Conservation (phyloP, 2,329 filamentous ascomycete species). For the Paecilomyces sp. region DNA sequence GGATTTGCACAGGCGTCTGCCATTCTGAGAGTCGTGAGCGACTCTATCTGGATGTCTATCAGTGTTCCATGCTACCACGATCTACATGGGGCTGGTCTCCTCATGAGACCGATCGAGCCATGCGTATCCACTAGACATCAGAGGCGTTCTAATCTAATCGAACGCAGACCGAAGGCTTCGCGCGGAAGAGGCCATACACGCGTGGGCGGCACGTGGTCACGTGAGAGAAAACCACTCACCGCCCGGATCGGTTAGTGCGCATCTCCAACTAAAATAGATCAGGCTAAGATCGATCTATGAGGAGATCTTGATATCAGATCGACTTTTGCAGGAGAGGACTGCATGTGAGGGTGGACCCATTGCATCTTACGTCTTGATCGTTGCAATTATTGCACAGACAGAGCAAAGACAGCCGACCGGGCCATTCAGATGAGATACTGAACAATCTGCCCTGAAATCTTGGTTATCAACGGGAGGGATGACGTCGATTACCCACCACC, state of each 20-base stretch:
- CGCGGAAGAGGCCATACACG: neutral
- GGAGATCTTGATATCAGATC: too few species aligned
- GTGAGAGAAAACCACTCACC: neutral
- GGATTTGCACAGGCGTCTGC: conserved; percentile 56
- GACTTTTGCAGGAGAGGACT: too few species aligned
- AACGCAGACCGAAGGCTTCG: neutral
- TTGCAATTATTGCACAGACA: neutral
- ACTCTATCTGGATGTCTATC: neutral
- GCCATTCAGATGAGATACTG: neutral
- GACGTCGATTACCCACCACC: neutral
- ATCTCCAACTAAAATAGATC: too few species aligned
- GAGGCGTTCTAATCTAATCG: neutral
- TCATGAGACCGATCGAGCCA: neutral
- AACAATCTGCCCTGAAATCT: neutral
- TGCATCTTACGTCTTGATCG: neutral
- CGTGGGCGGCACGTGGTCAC: neutral
- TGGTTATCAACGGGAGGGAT: neutral
- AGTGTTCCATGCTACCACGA: neutral
- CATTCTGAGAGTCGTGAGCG: conserved; percentile 13
- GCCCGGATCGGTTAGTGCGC: neutral
- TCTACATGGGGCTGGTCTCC: neutral
- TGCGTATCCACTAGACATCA: neutral
- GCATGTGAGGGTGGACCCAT: neutral
- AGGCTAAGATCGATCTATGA: too few species aligned
- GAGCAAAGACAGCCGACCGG: neutral